Base-by-base conservation (phyloP, 768 basidiomycete genomes). In the Kwoniella bestiolae region DNA sequence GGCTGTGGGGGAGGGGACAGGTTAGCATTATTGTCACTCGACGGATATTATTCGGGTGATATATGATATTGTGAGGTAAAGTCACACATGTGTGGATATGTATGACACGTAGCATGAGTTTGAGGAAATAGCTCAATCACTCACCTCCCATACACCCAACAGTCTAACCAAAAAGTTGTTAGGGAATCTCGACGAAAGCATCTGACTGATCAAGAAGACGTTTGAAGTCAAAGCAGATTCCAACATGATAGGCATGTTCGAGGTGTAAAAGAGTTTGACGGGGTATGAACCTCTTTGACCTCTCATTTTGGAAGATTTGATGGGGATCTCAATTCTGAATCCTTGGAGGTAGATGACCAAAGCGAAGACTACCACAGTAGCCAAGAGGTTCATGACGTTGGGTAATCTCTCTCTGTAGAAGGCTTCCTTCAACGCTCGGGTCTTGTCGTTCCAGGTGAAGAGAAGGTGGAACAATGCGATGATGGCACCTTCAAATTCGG, bases 181-280 rank as follows among this genome's bases (percentile, higher is more conserved):
- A 0, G 96, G 96, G 88, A 95, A 98, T 14, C 95, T 87, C 35
- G 85, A 86, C 41, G 90, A 89, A 66, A 98, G 86, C 94, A 98
- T 98, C 83, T 98, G 96, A 31, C 88, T 91, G 74, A 98, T 86
- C 82, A 98, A 91, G 84, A 94, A 98, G 31, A 99, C 88, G 81
- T 99, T 95, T 63, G 88, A 90, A 1, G 92, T 92, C 62, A 98
- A 84, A 14, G 94, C 94, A 14, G 87, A 89, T 83, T 98, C 91
- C 66, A 98, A 87, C 95, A 99, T 99, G 85, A 99, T 98, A 63
- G 95, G 95, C 95, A 97, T 99, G 84, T 98, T 99, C 47, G 88
- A 90, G 16, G 96, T 98, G 83, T 98, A 99, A 84, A 99, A 98
- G 38, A 98, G 87, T 84, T 98, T 98, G 84, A 99, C 87, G 56